Evolutionary conservation across 106 monocot species (phyloP).

Genomic region (Acorus gramineus): DNA sequence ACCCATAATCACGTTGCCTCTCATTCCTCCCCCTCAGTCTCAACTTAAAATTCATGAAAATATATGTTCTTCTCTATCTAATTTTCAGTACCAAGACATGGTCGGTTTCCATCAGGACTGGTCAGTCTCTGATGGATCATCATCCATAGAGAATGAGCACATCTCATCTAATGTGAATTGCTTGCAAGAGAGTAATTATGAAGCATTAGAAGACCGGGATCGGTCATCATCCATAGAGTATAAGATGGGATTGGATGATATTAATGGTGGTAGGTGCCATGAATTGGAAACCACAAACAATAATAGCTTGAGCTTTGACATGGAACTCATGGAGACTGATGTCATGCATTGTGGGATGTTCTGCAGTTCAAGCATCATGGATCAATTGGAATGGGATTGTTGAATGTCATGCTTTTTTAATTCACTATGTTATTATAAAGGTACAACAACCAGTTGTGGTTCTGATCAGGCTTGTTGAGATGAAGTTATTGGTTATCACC

Average conservation of each 20-base stretch:
- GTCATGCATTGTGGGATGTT: constrained; percentile 43
- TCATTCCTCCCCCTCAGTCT: background rate
- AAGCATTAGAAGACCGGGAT: constrained; percentile 8
- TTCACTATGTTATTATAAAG: too few species aligned
- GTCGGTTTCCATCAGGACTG: background rate
- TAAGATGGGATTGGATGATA: constrained; percentile 7
- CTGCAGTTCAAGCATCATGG: constrained; percentile 45
- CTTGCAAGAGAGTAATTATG: constrained; percentile 19
- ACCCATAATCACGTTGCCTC: constrained; percentile 23
- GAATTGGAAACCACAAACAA: constrained; percentile 27
- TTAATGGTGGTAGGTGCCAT: background rate
- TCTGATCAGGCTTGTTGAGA: too few species aligned
- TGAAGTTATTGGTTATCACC: too few species aligned
- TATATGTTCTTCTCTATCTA: background rate
- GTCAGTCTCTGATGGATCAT: constrained; percentile 14
- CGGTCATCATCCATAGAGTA: background rate
- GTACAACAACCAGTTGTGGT: too few species aligned
- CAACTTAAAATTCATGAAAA: constrained; percentile 6
- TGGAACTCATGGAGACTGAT: constrained; percentile 62
- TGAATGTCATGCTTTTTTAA: too few species aligned
- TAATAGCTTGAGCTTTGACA: constrained; percentile 31
- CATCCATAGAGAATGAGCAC: constrained; percentile 18
- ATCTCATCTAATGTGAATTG: constrained; percentile 9
- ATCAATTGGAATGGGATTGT: constrained; percentile 77
- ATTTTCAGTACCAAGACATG: constrained; percentile 29